A percentile compares a stretch with the other conserved stretches of the same genome.
Conservation (phyloP, 1,139 yeast genomes). For the Zygoascus sp. region DNA sequence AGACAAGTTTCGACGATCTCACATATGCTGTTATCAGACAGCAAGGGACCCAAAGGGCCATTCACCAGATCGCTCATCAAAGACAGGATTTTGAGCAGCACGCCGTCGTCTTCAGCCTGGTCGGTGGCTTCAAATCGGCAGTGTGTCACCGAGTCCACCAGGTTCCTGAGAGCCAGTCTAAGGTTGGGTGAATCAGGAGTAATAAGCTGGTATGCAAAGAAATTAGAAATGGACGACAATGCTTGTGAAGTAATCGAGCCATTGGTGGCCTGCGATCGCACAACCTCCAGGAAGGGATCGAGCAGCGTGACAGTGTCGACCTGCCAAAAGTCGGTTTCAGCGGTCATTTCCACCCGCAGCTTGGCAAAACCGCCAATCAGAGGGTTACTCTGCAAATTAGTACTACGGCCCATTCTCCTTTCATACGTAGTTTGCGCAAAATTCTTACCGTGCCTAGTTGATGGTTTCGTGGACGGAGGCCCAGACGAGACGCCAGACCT, state of each 20-base stretch:
- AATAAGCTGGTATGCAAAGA: slow-evolving; percentile 58
- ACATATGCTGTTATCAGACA: slow-evolving; percentile 78
- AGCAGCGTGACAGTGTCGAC: slow-evolving; percentile 71
- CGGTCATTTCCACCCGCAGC: slow-evolving; percentile 64
- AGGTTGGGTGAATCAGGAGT: slow-evolving; percentile 46
- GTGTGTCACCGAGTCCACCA: slow-evolving; percentile 77
- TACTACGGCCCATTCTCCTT: background rate
- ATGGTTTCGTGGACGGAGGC: slow-evolving; percentile 15
- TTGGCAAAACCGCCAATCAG: slow-evolving; percentile 78
- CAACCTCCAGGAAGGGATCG: slow-evolving; percentile 83
- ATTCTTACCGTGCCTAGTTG: slow-evolving; percentile 16
- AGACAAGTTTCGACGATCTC: slow-evolving; percentile 91
- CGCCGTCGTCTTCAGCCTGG: slow-evolving; percentile 89
- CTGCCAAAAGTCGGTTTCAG: slow-evolving; percentile 47
- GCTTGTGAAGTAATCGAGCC: slow-evolving; percentile 85
- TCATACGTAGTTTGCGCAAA: background rate
- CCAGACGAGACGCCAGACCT: slow-evolving; percentile 25
- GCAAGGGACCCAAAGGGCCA: slow-evolving; percentile 56
- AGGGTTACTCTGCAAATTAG: slow-evolving; percentile 46
- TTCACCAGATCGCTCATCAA: slow-evolving; percentile 63
- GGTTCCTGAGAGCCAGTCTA: slow-evolving; percentile 47
- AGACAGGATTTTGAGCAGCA: slow-evolving; percentile 73
- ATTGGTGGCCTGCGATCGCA: slow-evolving; percentile 78
- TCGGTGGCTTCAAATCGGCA: slow-evolving; percentile 96
- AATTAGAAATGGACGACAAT: slow-evolving; percentile 66